These are phyloP conservation scores for Tylopilus vinaceipallidus DNA, from an alignment of 768 basidiomycete genomes.

Conservation along the genomic window DNA sequence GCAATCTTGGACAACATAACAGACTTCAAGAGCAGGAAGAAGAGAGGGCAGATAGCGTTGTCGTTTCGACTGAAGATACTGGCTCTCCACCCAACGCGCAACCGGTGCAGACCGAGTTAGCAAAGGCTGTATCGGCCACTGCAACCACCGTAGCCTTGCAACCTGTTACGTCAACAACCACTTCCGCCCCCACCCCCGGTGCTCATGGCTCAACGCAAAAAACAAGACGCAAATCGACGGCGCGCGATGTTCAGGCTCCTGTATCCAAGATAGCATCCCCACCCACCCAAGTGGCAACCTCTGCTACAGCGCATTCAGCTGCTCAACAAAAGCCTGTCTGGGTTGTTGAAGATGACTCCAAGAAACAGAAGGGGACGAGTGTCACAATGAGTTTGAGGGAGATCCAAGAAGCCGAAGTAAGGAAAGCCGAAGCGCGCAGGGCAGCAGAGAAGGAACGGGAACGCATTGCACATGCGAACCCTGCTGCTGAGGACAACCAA, in stretches of 20 bases:
- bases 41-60: constrained; percentile 13
- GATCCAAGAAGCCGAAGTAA: constrained; percentile 92
- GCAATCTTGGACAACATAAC: constrained; percentile 59
- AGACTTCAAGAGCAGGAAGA: constrained; percentile 45
- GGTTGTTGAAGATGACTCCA: constrained; percentile 67
- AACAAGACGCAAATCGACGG: constrained; percentile 27
- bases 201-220: constrained; percentile 24
- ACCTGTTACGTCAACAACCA: constrained; percentile 7
- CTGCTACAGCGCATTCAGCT: constrained; percentile 19
- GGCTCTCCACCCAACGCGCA: constrained; percentile 14
- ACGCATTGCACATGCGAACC: constrained; percentile 47
- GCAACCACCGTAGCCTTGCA: constrained; percentile 1
- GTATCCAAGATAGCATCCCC: constrained; percentile 16
- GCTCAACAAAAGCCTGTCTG: constrained; percentile 54
- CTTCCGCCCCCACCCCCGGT: constrained; percentile 11
- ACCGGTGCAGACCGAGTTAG: constrained; percentile 13
- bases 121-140: constrained; percentile 5
- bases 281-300: constrained; percentile 5
- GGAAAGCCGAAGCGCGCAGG: constrained; percentile 75
- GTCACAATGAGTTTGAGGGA: constrained; percentile 75
- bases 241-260: constrained; percentile 25
- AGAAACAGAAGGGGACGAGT: constrained; percentile 46
- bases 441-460: constrained; percentile 72
- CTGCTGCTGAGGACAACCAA: constrained; percentile 54
- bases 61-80: constrained; percentile 19